Evolutionary conservation across 257 asterid species (phyloP).

Genomic region (Scutellaria minor): DNA sequence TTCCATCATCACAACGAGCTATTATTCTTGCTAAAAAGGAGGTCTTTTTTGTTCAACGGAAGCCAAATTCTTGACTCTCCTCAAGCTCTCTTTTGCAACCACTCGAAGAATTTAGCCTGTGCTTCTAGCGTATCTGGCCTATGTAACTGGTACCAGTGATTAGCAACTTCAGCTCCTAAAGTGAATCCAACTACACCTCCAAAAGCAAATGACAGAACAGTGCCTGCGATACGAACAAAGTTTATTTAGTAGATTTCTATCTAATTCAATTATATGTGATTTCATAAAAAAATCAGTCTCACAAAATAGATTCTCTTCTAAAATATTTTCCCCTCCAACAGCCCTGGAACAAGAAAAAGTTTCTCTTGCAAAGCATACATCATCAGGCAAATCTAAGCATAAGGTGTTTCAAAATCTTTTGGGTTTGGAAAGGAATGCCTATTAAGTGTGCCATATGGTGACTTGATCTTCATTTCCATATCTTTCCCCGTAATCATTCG

Average conservation of each 20-base stretch:
- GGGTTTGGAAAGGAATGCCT: background rate
- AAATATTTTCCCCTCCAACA: background rate
- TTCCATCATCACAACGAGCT: conserved; percentile 9
- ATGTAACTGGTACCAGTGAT: conserved; percentile 79
- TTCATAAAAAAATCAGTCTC: background rate
- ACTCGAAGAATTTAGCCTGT: conserved; percentile 80
- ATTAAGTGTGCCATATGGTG: too few relatives aligned
- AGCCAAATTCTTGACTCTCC: conserved; percentile 29
- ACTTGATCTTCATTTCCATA: too few relatives aligned
- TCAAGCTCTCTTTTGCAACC: conserved; percentile 82
- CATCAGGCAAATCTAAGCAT: background rate
- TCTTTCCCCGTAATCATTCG: too few relatives aligned
- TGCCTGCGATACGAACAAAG: conserved; percentile 51
- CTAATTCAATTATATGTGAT: background rate
- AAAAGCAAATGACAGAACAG: conserved; percentile 71
- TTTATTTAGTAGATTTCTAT: background rate
- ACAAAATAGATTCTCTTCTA: background rate
- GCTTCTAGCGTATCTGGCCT: conserved; percentile 71
- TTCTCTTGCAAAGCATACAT: background rate
- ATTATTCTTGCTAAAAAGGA: conserved; percentile 31
- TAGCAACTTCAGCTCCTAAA: conserved; percentile 77
- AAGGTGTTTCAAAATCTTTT: background rate
- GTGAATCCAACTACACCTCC: conserved; percentile 81
- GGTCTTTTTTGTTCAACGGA: background rate
- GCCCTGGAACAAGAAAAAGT: too few relatives aligned